Conservation (phyloP, 2,329 filamentous ascomycete species). For the Gaeumannomyces tritici region DNA sequence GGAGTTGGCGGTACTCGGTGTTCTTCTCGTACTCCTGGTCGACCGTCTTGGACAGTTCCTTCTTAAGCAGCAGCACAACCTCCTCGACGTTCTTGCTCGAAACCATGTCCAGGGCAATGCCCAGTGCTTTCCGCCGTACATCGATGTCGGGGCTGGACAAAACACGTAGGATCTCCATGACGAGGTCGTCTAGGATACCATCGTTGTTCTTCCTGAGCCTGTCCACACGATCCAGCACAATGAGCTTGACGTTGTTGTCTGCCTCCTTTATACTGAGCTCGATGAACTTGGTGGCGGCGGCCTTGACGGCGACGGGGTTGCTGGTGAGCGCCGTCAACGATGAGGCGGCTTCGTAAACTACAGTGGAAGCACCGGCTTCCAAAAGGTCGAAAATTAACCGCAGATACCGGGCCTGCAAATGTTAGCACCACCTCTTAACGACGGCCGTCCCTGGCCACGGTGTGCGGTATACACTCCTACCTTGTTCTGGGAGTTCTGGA, state of each 20-base stretch:
- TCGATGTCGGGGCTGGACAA: constrained; percentile 94
- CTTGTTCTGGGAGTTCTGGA: constrained; percentile 92
- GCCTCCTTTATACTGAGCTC: constrained; percentile 95
- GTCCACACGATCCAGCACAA: constrained; percentile 85
- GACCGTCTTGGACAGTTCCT: constrained; percentile 93
- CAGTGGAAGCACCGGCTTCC: constrained; percentile 85
- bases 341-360: constrained; percentile 94
- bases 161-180: constrained; percentile 94
- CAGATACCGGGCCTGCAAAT: constrained; percentile 67
- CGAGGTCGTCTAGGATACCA: constrained; percentile 80
- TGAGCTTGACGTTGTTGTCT: constrained; percentile 98
- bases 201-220: constrained; percentile 65
- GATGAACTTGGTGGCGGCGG: constrained; percentile 90
- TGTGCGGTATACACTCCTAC: constrained; percentile 29
- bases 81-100: constrained; percentile 98
- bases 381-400: constrained; percentile 93
- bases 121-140: constrained; percentile 82
- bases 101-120: constrained; percentile 92
- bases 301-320: constrained; percentile 96
- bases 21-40: constrained; percentile 99
- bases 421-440: constrained; percentile 15
- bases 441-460: not conserved
- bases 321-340: constrained; percentile 88
- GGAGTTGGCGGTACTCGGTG: constrained; percentile 82
- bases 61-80: constrained; percentile 91